Base-by-base conservation (phyloP, 73 alveolate species). In the Blepharisma japonicum region DNA sequence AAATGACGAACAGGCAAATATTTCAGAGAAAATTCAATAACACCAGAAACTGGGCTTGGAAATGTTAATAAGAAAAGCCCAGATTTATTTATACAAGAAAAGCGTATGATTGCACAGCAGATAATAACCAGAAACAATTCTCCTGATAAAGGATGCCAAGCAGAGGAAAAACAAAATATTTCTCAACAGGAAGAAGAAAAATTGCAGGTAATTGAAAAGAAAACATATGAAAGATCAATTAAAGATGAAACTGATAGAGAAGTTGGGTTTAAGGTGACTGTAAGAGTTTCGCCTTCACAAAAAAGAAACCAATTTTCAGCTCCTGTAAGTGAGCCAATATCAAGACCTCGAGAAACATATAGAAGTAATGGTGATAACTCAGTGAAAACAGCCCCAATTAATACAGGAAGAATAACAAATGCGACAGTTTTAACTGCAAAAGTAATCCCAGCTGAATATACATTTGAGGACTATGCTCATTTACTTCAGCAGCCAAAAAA, bases 401-500 rank as follows among this genome's bases (percentile, higher is more conserved):
- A n/a, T 9, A 61, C 49, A 2, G 67, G 27, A 14, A 14, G 74
- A 18, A 14, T 9, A 61, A 25, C 42, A 32, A 32, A 32, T 32
- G 3, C 5, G 42, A 32, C 42, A 1, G 3, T 3, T 32, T 32
- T 61, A 61, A 61, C 38, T 25, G 18, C 39, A 61, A 61, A 61
- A 61, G 47, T 25, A 2, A 18, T 25, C 14, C 27, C 27, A 20
- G 74, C 74, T 1, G 47, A n/a, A 9, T 61, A 61, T 25, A 61
- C 74, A 61, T 61, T 61, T 61, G 74, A 61, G 23, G 74, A 61
- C 3, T 61, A 18, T 61, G 14, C 74, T 25, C 74, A 61, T 61
- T 25, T 61, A 25, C n/a, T 61, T 14, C 14, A 61, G 47, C 14
- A 61, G 47, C 74, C 74, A 61, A 61, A 25, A n/a, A 61, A 61